Conservation (phyloP, 805 yeast species). For the Hanseniaspora lindneri region DNA sequence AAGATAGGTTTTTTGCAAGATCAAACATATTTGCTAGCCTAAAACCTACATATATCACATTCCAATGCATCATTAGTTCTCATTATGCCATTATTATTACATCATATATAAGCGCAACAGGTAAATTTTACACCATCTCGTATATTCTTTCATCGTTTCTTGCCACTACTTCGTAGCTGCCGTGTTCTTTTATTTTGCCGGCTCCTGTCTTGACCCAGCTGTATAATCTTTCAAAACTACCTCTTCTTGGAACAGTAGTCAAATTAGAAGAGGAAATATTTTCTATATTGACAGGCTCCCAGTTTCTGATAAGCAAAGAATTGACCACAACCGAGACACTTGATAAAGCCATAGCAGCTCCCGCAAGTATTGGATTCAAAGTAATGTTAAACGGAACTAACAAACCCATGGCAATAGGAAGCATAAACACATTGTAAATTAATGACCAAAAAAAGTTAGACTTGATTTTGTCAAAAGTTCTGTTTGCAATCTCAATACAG, state of each 20-base stretch:
- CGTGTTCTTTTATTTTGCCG: not conserved
- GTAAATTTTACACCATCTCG: slow-evolving; percentile 1
- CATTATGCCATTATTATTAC: not conserved
- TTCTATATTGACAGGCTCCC: slow-evolving; percentile 34
- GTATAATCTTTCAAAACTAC: slow-evolving; percentile 4
- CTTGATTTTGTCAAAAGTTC: slow-evolving; percentile 63
- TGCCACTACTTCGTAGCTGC: not conserved
- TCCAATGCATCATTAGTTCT: too few relatives aligned
- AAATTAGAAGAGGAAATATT: not conserved
- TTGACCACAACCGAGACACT: slow-evolving; percentile 79
- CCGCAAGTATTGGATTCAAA: slow-evolving; percentile 80
- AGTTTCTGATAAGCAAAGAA: slow-evolving; percentile 58
- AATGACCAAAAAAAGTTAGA: slow-evolving; percentile 80
- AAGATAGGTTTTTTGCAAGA: too few relatives aligned
- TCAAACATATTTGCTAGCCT: too few relatives aligned
- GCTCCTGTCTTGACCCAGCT: slow-evolving; percentile 3
- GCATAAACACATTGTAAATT: slow-evolving; percentile 68
- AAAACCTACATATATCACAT: too few relatives aligned
- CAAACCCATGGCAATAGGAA: slow-evolving; percentile 93
- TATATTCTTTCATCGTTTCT: not conserved
- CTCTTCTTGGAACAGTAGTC: not conserved
- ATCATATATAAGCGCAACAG: not conserved
- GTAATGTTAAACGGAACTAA: slow-evolving; percentile 65
- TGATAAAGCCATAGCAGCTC: slow-evolving; percentile 85
- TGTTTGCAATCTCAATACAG: slow-evolving; percentile 56